These are phyloP conservation scores for Orobanche coerulescens DNA, from an alignment of 257 asterid species.

Conservation along the genomic window DNA sequence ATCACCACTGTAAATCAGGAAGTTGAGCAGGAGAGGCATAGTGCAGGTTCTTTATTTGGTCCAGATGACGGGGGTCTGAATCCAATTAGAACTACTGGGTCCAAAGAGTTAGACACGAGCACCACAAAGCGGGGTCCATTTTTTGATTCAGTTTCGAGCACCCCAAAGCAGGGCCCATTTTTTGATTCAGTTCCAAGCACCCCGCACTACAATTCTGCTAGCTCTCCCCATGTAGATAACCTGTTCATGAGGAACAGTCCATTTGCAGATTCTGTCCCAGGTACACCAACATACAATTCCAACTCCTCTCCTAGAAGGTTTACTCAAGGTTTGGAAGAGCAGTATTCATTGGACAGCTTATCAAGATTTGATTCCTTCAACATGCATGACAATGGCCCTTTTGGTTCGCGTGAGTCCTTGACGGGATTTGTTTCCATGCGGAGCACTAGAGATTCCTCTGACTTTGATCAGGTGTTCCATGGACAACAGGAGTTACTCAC, in stretches of 20 bases:
- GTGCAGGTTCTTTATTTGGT: conserved; percentile 47
- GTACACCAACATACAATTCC: conserved; percentile 75
- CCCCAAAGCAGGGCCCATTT: conserved; percentile 44
- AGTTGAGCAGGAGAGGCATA: conserved; percentile 32
- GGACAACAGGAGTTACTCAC: conserved; percentile 46
- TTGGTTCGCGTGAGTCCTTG: conserved; percentile 48
- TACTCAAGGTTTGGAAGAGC: conserved; percentile 40
- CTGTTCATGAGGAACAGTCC: conserved; percentile 43
- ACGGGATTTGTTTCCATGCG: conserved; percentile 81
- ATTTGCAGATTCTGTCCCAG: conserved; percentile 68
- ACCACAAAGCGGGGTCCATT: conserved; percentile 45
- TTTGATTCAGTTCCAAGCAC: conserved; percentile 88
- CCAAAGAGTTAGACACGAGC: conserved; percentile 72
- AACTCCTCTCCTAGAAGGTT: conserved; percentile 51
- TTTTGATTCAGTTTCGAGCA: conserved; percentile 22
- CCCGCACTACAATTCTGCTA: conserved; percentile 38
- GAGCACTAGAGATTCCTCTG: conserved; percentile 62
- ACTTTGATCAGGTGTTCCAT: conserved; percentile 54
- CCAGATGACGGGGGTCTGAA: conserved; percentile 68
- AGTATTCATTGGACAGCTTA: conserved; percentile 44
- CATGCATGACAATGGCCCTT: conserved; percentile 46
- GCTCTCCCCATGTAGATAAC: conserved; percentile 40
- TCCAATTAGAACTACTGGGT: conserved; percentile 71
- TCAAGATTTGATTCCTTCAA: conserved; percentile 60
- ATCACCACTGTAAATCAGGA: conserved; percentile 43